Evolutionary conservation across 2,329 filamentous ascomycete species (phyloP), one percentile per base, ranked within the genome.

Genomic region (Chalara sp.): DNA sequence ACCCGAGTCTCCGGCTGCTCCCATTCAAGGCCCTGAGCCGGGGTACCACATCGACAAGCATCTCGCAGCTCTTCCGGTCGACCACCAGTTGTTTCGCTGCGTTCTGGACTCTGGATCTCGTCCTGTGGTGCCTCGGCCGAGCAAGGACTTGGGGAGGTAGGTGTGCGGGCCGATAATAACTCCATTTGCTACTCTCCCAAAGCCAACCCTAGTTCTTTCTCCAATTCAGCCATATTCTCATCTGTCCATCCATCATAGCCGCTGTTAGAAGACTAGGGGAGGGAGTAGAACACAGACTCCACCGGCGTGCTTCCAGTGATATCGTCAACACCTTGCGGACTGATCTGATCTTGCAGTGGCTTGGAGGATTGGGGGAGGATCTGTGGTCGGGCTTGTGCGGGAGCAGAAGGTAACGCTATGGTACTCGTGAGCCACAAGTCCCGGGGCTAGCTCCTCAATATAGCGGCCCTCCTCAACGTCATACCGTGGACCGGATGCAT

Each of bases 191-290:
- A 21, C 21, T 21, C 21, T 58, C 31, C 50, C 37, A 54, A 54
- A 54, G 44, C 53, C 48, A 21, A 21, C 21, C 21, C 21, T 21
- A 21, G 21, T 21, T 21, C 21, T 21, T 21, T 21, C 21, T 21
- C 21, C 21, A 21, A 21, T 21, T 21, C 21, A 21, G 21, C 21
- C 21, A 21, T 21, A 21, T 21, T 21, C 21, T 21, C 21, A 21
- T 21, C 21, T 21, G 50, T 54, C 50, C 50, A 56, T 52, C 47
- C 37, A 52, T 57, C 33, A 54, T 57, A 51, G 54, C 52, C 46
- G 49, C 50, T 53, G 35, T 52, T 41, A 44, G 50, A 51, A 56
- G 41, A 33, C 44, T 58, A 45, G 35, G 51, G 47, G 42, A 53
- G 47, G 49, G 39, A 47, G 52, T 54, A 37, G 48, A 21, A 47